A percentile compares a stretch with the other conserved stretches of the same genome.
phyloP scores from a whole-genome alignment of 2,329 filamentous ascomycete genomes.

The Ramichloridium luteum region DNA sequence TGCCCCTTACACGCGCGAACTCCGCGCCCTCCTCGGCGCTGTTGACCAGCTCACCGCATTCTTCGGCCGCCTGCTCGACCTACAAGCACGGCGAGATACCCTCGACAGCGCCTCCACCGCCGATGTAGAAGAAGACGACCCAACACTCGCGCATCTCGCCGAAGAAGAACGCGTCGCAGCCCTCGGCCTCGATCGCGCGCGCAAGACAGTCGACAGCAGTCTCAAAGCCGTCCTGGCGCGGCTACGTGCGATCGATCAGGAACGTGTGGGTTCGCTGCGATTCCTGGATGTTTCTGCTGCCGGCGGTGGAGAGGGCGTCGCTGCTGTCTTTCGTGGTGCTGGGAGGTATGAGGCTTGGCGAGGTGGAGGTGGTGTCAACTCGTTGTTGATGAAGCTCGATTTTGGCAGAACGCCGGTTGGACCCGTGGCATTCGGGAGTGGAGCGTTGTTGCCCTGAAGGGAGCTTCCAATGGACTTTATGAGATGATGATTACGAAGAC shows the following conservation, averaged over 20 bases:
- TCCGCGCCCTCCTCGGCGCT: conserved; percentile 56
- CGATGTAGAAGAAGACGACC: conserved; percentile 25
- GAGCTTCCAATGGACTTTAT: too few relatives aligned
- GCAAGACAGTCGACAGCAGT: conserved; percentile 52
- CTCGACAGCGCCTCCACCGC: conserved; percentile 73
- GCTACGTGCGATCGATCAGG: conserved; percentile 48
- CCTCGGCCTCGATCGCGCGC: conserved; percentile 50
- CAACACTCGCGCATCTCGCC: conserved; percentile 38
- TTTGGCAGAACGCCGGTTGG: conserved; percentile 29
- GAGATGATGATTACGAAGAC: too few relatives aligned
- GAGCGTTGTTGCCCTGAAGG: too few relatives aligned
- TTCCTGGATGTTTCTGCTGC: conserved; percentile 14
- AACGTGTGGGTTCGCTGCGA: conserved; percentile 27
- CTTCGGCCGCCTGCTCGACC: conserved; percentile 59
- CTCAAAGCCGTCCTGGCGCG: conserved; percentile 50
- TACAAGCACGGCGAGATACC: conserved; percentile 68
- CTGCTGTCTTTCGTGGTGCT: too few relatives aligned
- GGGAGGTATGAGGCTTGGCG: conserved; percentile 64
- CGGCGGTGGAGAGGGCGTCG: conserved; percentile 21
- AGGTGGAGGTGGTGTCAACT: conserved; percentile 62
- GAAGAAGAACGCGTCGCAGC: conserved; percentile 60
- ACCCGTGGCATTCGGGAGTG: too few relatives aligned
- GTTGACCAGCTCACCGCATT: conserved; percentile 74
- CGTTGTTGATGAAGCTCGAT: conserved; percentile 83
- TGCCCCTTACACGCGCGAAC: conserved; percentile 47